These are phyloP conservation scores for Paecilomyces sp. DNA, from an alignment of 2,329 filamentous ascomycete species.

Conservation along the genomic window DNA sequence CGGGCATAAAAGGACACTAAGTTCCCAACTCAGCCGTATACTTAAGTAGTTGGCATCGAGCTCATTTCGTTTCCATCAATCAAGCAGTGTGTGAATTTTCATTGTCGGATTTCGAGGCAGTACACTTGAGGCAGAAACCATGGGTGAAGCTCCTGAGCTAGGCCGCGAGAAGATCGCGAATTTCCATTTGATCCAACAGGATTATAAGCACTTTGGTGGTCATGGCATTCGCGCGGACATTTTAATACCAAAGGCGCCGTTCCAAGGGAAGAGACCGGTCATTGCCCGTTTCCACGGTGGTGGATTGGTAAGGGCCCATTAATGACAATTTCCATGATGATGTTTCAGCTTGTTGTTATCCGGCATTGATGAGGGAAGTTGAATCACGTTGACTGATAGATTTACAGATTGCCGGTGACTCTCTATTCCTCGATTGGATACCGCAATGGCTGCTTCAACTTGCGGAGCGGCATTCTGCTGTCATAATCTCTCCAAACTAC, in stretches of 20 bases:
- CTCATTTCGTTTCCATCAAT: no score
- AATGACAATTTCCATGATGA: background rate
- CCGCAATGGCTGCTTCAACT: conserved; percentile 28
- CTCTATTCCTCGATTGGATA: conserved; percentile 14
- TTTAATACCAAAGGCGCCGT: conserved; percentile 2
- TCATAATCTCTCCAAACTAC: conserved; percentile 41
- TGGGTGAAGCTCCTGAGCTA: background rate
- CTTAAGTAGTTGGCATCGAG: no score
- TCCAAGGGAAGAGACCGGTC: conserved; percentile 5
- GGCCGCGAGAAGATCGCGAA: background rate
- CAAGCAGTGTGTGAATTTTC: no score
- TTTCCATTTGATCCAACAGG: conserved; percentile 5
- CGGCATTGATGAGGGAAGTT: background rate
- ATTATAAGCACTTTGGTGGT: conserved; percentile 6
- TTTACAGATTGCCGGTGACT: conserved; percentile 3
- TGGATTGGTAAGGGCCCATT: conserved; percentile 3
- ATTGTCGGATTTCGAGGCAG: background rate
- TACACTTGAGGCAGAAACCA: background rate
- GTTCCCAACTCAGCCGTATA: background rate
- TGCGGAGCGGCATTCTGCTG: conserved; percentile 27
- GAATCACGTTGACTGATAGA: background rate
- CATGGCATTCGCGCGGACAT: conserved; percentile 6
- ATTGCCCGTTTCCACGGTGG: conserved; percentile 8
- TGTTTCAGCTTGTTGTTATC: background rate
- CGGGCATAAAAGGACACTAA: background rate